phyloP scores from a whole-genome alignment of 2,329 filamentous ascomycete genomes.

The Ilyonectria destructans region DNA sequence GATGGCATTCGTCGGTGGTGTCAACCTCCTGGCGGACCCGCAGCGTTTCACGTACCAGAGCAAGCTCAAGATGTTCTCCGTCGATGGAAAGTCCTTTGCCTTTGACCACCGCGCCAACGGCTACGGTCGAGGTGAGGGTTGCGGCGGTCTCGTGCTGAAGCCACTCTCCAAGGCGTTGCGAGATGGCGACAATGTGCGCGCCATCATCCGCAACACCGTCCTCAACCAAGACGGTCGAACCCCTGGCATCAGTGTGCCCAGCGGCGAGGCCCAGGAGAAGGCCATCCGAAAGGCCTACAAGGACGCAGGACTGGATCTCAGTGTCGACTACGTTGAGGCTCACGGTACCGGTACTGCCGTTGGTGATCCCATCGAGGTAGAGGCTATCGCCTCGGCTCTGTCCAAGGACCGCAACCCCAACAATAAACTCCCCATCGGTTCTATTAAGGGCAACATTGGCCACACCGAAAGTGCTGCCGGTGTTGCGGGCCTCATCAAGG shows the following conservation, averaged over 20 bases:
- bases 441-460: constrained; percentile 58
- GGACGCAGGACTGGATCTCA: constrained; percentile 50
- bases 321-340: constrained; percentile 58
- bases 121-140: constrained; percentile 66
- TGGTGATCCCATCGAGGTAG: constrained; percentile 64
- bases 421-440: constrained; percentile 57
- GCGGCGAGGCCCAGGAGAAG: constrained; percentile 53
- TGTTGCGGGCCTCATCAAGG: constrained; percentile 49
- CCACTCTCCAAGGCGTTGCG: constrained; percentile 58
- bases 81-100: constrained; percentile 51
- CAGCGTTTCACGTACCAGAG: constrained; percentile 46
- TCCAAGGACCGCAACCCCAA: constrained; percentile 49
- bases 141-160: constrained; percentile 61
- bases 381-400: constrained; percentile 58
- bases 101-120: constrained; percentile 64
- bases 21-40: constrained; percentile 47
- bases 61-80: constrained; percentile 45
- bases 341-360: constrained; percentile 66
- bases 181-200: constrained; percentile 56
- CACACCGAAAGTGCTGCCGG: constrained; percentile 50
- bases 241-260: constrained; percentile 59
- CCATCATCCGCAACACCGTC: constrained; percentile 57
- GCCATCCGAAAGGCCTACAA: constrained; percentile 56
- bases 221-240: constrained; percentile 61
- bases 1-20: constrained; percentile 49